A percentile compares a stretch with the other conserved stretches of the same genome.
Conservation (phyloP, 257 asterid species). For the Pogostemon cablin region DNA sequence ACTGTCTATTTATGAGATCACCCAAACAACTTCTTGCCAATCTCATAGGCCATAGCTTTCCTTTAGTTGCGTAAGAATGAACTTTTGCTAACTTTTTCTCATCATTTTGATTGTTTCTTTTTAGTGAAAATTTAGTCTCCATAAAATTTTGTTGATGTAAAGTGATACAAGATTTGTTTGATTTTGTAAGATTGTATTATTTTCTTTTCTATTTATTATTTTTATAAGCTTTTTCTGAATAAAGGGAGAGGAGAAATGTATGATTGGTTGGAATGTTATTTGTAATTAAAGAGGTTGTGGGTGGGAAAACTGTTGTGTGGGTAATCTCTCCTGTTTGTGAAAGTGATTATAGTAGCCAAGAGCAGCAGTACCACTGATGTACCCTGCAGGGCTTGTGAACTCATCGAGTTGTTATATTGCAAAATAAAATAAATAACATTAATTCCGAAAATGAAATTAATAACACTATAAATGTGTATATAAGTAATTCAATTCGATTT, state of each 20-base stretch:
- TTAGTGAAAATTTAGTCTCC: slow-evolving; percentile 16
- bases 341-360: neutral
- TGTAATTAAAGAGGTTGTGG: neutral
- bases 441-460: too few relatives aligned
- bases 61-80: slow-evolving; percentile 26
- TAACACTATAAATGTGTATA: too few relatives aligned
- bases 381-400: too few relatives aligned
- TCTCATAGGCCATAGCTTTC: slow-evolving; percentile 34
- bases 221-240: slow-evolving; percentile 24
- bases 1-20: slow-evolving; percentile 14
- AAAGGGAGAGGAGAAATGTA: slow-evolving; percentile 1
- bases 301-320: neutral
- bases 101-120: slow-evolving; percentile 30
- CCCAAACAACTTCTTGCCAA: slow-evolving; percentile 30
- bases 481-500: too few relatives aligned
- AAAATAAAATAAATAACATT: too few relatives aligned
- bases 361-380: too few relatives aligned
- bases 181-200: neutral
- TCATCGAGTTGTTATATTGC: too few relatives aligned
- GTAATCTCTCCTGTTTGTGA: neutral
- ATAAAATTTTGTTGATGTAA: slow-evolving; percentile 2
- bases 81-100: slow-evolving; percentile 32
- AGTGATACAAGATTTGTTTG: neutral
- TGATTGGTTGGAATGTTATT: neutral
- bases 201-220: neutral